Conservation (phyloP, 1,139 yeast genomes). For the Blastobotrys indianensis region DNA sequence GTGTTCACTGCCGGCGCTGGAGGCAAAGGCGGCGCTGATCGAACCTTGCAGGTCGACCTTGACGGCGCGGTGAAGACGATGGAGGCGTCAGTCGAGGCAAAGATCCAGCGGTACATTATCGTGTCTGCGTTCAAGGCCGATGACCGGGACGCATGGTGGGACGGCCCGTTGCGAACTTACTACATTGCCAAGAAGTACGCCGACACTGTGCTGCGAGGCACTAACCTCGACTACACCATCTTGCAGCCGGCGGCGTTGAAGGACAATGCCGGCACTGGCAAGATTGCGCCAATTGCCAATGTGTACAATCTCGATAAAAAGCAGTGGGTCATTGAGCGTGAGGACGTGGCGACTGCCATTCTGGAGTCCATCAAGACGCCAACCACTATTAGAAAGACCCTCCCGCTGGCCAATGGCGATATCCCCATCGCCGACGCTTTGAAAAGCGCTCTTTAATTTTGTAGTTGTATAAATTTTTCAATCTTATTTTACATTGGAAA, state of each 20-base stretch:
- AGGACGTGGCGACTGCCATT: slow-evolving; percentile 18
- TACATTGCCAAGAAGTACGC: slow-evolving; percentile 54
- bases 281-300: slow-evolving; percentile 10
- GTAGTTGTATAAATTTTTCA: too few relatives aligned
- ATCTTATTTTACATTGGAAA: too few relatives aligned
- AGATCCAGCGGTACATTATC: slow-evolving; percentile 45
- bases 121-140: slow-evolving; percentile 55
- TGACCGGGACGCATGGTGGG: slow-evolving; percentile 39
- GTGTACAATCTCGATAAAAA: neutral
- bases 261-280: slow-evolving; percentile 40
- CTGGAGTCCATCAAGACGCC: slow-evolving; percentile 14
- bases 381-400: slow-evolving; percentile 13
- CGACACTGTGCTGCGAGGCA: slow-evolving; percentile 41
- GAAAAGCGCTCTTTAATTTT: too few relatives aligned
- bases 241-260: slow-evolving; percentile 45
- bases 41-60: slow-evolving; percentile 50
- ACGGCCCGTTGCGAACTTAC: slow-evolving; percentile 37
- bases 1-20: slow-evolving; percentile 63
- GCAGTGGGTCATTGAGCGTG: slow-evolving; percentile 12
- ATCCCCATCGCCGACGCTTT: slow-evolving; percentile 11
- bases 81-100: slow-evolving; percentile 49
- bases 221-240: slow-evolving; percentile 47
- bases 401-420: slow-evolving; percentile 19
- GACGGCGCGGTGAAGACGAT: slow-evolving; percentile 57
- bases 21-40: slow-evolving; percentile 43